Conservation (phyloP, 768 basidiomycete species). For the Trametes gibbosa region DNA sequence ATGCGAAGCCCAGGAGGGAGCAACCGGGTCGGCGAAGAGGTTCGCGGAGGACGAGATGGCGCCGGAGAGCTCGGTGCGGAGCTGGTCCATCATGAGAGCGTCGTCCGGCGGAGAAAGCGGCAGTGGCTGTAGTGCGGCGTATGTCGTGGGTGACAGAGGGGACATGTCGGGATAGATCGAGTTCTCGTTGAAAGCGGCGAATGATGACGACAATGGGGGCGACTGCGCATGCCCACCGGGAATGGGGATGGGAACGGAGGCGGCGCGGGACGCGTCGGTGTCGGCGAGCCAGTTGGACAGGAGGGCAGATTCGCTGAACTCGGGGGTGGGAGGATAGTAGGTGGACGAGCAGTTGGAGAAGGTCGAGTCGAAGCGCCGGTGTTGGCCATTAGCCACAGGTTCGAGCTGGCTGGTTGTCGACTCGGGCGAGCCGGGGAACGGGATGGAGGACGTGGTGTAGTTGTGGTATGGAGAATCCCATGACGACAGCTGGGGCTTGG, state of each 20-base stretch:
- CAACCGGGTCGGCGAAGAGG: conserved; percentile 38
- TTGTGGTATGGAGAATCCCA: conserved; percentile 43
- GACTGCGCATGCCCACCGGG: conserved; percentile 31
- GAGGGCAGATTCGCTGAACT: conserved; percentile 40
- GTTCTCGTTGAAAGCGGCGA: conserved; percentile 46
- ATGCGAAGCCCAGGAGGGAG: conserved; percentile 67
- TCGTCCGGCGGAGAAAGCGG: conserved; percentile 52
- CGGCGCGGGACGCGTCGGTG: conserved; percentile 41
- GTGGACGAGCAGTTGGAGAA: conserved; percentile 30
- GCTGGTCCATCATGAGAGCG: conserved; percentile 22
- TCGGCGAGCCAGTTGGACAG: conserved; percentile 66
- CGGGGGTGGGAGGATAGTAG: conserved; percentile 36
- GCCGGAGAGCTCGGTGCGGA: conserved; percentile 19
- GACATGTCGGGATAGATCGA: conserved; percentile 41
- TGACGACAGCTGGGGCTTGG: conserved; percentile 24
- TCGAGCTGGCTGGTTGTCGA: conserved; percentile 41
- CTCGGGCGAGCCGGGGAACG: conserved; percentile 40
- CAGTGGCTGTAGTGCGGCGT: conserved; percentile 56
- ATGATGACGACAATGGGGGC: conserved; percentile 39
- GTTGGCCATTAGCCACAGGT: conserved; percentile 34
- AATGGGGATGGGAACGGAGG: conserved; percentile 65
- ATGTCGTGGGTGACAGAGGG: conserved; percentile 56
- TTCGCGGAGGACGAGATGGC: conserved; percentile 65
- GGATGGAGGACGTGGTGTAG: conserved; percentile 38
- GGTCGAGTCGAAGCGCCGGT: conserved; percentile 26